Base-by-base conservation (phyloP, 2,329 filamentous ascomycete genomes). In the Nothophoma quercina region DNA sequence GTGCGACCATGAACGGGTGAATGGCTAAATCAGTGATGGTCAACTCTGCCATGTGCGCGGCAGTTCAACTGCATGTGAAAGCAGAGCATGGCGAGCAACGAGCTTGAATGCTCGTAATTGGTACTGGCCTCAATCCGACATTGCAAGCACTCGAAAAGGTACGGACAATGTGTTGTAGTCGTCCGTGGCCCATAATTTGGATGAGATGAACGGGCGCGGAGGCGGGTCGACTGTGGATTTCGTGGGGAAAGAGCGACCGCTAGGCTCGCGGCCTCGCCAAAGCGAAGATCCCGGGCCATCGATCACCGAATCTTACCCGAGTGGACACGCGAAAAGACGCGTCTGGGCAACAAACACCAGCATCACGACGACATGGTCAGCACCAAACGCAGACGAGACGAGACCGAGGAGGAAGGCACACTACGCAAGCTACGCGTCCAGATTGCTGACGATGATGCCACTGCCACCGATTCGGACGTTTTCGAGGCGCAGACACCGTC, bases 401-500 rank as follows among this genome's bases (percentile, higher is more conserved):
- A 67, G 13, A 18, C 5, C 13, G 63, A 64, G 16, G 50, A 42
- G 22, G 63, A 67, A 22, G 46, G 58, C 2, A 68, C 66, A 6
- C 67, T 68, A n/a, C 57, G 65, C 10, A 71, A 70, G 41, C 23
- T 67, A 7, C 69, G 65, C 38, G 55, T 63, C n/a, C 60, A 40
- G 22, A 48, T 59, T 21, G 45, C 51, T 7, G 51, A 56, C 12
- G 61, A 63, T 7, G 55, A 60, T 16, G 35, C 42, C 3, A 41
- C 39, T 15, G 45, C 34, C 29, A 49, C 54, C 12, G 62, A 62
- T n/a, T 45, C 51, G n/a, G 62, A 69, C 16, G 49, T 43, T 7
- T 38, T 60, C 10, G 63, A 70, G 18, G 63, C 60, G 26, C 66
- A 72, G 45, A 71, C 70, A 18, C 69, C 70, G 12, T 71, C 70